Percentiles rank a stretch among this genome's conserved stretches.
Evolutionary conservation across 345 rosid species (phyloP).

Genomic region (Aethionema arabicum): DNA sequence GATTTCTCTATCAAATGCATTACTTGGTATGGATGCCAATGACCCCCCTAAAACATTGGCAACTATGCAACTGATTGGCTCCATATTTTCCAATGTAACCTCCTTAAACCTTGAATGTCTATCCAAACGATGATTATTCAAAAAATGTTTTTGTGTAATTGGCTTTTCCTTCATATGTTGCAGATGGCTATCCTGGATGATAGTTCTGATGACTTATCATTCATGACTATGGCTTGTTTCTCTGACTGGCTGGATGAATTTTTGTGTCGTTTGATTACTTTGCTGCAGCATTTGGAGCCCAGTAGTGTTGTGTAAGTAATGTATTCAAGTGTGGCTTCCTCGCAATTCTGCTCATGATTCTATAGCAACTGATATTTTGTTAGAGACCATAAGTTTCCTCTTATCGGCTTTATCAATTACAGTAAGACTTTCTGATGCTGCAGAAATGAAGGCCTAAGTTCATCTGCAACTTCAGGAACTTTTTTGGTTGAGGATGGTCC

Average conservation of each 20-base stretch:
- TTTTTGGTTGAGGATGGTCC: conserved; percentile 99
- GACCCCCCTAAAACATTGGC: conserved; percentile 99
- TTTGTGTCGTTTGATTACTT: conserved; percentile 78
- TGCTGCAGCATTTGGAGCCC: conserved; percentile 93
- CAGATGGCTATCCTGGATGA: conserved; percentile 89
- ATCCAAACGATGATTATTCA: conserved; percentile 17
- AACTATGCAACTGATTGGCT: conserved; percentile 94
- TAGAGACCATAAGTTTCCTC: conserved; percentile 6
- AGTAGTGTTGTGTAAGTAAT: conserved; percentile 81
- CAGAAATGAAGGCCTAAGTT: conserved; percentile 91
- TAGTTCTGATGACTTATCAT: conserved; percentile 53
- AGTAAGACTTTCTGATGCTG: conserved; percentile 15
- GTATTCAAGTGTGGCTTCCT: neutral
- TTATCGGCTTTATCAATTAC: conserved; percentile 11
- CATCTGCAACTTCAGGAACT: conserved; percentile 91
- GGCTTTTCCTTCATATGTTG: conserved; percentile 24
- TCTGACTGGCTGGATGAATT: conserved; percentile 99
- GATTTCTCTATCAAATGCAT: conserved; percentile 85
- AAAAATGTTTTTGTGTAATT: conserved; percentile 11
- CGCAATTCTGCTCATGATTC: conserved; percentile 14
- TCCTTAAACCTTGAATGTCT: conserved; percentile 23
- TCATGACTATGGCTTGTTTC: conserved; percentile 73
- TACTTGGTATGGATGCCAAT: conserved; percentile 99
- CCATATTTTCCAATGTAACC: conserved; percentile 97
- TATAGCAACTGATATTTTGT: conserved; percentile 10